These are phyloP conservation scores for Saccharomyces hybrid DNA, from an alignment of 1,139 yeast genomes.

Conservation along the genomic window DNA sequence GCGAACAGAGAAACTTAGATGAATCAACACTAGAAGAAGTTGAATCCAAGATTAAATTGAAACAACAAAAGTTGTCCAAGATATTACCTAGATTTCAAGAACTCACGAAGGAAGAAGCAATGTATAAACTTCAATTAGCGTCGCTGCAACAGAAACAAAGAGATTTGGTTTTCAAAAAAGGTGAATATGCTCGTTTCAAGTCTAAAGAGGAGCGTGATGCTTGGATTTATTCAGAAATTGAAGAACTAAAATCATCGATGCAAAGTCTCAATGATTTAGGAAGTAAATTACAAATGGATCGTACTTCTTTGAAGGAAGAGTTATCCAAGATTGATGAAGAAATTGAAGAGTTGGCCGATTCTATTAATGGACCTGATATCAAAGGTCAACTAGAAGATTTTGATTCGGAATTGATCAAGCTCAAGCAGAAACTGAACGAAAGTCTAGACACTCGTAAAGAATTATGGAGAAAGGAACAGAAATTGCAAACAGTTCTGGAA, in stretches of 20 bases:
- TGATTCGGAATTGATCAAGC: slow-evolving; percentile 27
- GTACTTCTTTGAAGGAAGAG: not conserved
- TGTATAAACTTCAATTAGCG: slow-evolving; percentile 37
- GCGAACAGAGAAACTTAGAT: slow-evolving; percentile 24
- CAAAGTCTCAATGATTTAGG: slow-evolving; percentile 17
- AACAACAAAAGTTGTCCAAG: slow-evolving; percentile 37
- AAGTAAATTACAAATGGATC: slow-evolving; percentile 2
- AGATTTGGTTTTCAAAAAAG: slow-evolving; percentile 64
- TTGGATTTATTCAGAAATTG: slow-evolving; percentile 55
- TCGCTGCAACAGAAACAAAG: slow-evolving; percentile 50
- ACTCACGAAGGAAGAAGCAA: slow-evolving; percentile 38
- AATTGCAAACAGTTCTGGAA: slow-evolving; percentile 47
- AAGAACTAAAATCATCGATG: slow-evolving; percentile 31
- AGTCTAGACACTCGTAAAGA: slow-evolving; percentile 61
- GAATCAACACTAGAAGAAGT: slow-evolving; percentile 26
- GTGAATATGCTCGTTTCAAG: slow-evolving; percentile 55
- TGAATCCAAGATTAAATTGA: slow-evolving; percentile 36
- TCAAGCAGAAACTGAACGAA: slow-evolving; percentile 38
- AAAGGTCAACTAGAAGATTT: slow-evolving; percentile 30
- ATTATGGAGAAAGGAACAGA: slow-evolving; percentile 76
- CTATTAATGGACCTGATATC: slow-evolving; percentile 35
- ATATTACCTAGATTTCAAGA: slow-evolving; percentile 40
- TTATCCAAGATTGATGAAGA: slow-evolving; percentile 20
- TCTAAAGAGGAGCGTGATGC: slow-evolving; percentile 52
- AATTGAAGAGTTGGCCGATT: slow-evolving; percentile 33